Evolutionary conservation across 768 basidiomycete genomes (phyloP), one percentile per base, ranked within the genome.

Genomic region (Amylocystis lapponica): DNA sequence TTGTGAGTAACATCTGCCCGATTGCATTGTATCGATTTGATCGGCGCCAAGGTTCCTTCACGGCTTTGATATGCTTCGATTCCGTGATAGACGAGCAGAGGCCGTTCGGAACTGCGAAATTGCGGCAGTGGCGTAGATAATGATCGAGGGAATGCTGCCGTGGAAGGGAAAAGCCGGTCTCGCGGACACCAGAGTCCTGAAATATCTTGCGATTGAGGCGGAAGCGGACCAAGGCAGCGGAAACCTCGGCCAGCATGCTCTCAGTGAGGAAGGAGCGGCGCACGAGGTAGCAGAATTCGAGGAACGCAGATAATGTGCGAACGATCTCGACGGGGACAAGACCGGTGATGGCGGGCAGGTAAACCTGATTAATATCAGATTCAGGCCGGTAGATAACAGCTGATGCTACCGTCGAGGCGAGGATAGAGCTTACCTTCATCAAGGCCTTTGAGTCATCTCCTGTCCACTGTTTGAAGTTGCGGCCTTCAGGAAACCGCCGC

Each of bases 401-500:
- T 9, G 17, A 12, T 35, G 17, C 11, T 8, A n/a, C n/a, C n/a
- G n/a, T n/a, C n/a, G n/a, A 11, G 17, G 17, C 17, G 17, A 12
- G 8, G 22, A 23, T 9, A 11, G 7, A 2, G 33, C 30, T 19
- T 23, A 57, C 58, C 50, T 59, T 59, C 56, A 59, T 59, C n/a
- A 60, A 26, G 1, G 47, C 59, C 36, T 59, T 59, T 1, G 55
- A 59, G 31, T 60, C 57, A 30, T 60, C 49, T 3, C 55, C 59
- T 3, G 55, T 59, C 58, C 58, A 59, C 20, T 57, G 58, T 25
- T 56, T 57, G 50, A 57, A 59, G 22, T 42, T 39, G 9, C 57
- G 45, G 0, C 57, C 57, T 19, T 59, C 33, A 5, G 43, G 49
- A 41, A 59, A 59, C 10, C 42, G 40, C 2, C 53, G 41, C 11